A percentile compares a stretch with the other conserved stretches of the same genome.
Evolutionary conservation across 345 rosid species (phyloP).

Genomic region (Camelina hispida): DNA sequence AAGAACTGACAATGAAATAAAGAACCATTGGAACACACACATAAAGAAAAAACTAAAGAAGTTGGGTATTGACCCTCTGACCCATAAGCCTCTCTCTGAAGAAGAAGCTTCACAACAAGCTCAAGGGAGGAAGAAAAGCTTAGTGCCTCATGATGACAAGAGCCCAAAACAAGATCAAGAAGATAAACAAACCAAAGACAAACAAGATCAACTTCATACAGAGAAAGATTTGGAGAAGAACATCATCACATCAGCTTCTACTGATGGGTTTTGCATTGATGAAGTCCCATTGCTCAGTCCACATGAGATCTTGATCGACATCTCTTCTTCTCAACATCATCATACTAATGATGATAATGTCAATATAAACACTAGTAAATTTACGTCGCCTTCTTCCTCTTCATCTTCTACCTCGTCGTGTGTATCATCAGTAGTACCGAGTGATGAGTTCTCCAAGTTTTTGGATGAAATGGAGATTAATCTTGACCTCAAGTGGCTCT

Average conservation of each 20-base stretch:
- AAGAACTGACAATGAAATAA: conserved; percentile 97
- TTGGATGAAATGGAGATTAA: conserved; percentile 41
- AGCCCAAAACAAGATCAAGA: conserved; percentile 26
- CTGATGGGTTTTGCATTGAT: conserved; percentile 66
- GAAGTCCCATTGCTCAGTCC: conserved; percentile 82
- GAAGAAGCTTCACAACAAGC: conserved; percentile 34
- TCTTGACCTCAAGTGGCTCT: conserved; percentile 41
- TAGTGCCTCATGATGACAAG: conserved; percentile 27
- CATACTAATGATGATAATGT: conserved; percentile 46
- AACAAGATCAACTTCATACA: conserved; percentile 28
- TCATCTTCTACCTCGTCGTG: conserved; percentile 38
- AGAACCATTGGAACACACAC: conserved; percentile 99
- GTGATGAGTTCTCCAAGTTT: conserved; percentile 44
- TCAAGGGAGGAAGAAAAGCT: conserved; percentile 34
- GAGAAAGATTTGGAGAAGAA: conserved; percentile 26
- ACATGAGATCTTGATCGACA: conserved; percentile 56
- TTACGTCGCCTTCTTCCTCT: conserved; percentile 39
- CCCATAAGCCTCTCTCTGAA: conserved; percentile 67
- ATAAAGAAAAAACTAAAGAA: conserved; percentile 88
- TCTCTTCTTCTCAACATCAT: conserved; percentile 38
- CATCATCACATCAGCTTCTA: conserved; percentile 12
- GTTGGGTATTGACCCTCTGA: conserved; percentile 93
- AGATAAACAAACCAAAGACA: conserved; percentile 21
- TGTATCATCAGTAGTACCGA: conserved; percentile 26
- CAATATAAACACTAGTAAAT: conserved; percentile 27